Evolutionary conservation across 306 rosid species (phyloP), one percentile per base, ranked within the genome.

Genomic region (Styphnolobium japonicum): DNA sequence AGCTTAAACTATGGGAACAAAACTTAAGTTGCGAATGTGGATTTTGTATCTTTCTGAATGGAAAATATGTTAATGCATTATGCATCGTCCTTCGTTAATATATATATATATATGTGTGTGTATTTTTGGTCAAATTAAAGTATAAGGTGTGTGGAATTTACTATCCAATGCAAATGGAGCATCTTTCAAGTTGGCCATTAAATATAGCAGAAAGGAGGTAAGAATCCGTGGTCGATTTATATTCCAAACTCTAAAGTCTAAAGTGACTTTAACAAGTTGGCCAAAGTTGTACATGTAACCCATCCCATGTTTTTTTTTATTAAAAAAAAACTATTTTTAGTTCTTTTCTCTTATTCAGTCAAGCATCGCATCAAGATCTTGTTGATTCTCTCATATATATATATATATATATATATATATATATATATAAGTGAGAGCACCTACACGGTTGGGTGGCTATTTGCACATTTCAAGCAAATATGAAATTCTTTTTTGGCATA

Each of bases 141-240:
- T 23, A 61, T 60, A 58, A 16, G 36, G 68, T 52, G 37, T n/a
- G 63, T 37, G 73, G 52, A 74, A 49, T 53, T 64, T 64, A n/a
- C 16, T 7, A 6, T 80, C 16, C 10, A 73, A 53, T 40, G 40
- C n/a, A 39, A 39, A 39, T 15, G 5, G 33, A 62, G 66, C 76
- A 75, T 81, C 81, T 75, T 81, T 64, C 85, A 46, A 68, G 15
- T 67, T 57, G 71, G 66, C 62, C 65, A 66, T 67, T 75, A 55
- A 55, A 9, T 9, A 27, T 29, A 14, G 18, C 51, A 75, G 48
- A 62, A 61, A 75, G 71, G n/a, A 21, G 12, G 23, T 15, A 45
- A 75, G 70, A 25, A 58, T 42, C 82, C 1, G 23, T 7, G 15
- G 42, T 40, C 53, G 65, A 77, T 62, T 75, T 75, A n/a, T 29